Evolutionary conservation across 768 basidiomycete species (phyloP), one percentile per base, ranked within the genome.

Genomic region (Termitomyces bulborhizus): DNA sequence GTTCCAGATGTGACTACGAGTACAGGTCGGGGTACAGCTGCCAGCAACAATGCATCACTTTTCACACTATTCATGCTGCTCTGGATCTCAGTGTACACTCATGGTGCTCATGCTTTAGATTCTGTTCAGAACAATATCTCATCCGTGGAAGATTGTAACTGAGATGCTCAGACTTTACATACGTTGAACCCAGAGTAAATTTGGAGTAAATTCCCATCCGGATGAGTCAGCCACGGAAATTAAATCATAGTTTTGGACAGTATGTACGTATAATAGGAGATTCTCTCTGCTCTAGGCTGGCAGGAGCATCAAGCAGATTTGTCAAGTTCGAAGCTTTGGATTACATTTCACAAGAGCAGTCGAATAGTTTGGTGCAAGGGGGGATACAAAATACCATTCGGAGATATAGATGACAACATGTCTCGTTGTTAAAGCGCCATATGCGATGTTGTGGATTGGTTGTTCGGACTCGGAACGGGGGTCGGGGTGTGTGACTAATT

Each of bases 401-500:
- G 15, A 37, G 5, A 37, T 6, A 37, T 37, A 15, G 9, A 40
- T 13, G 34, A 15, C 41, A 12, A 24, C n/a, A n/a, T 13, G 21
- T n/a, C 41, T 31, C n/a, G 27, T 13, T 27, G 8, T 27, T 15
- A 1, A 32, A 32, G 44, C 24, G 24, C 43, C 43, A 26, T 26
- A 26, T n/a, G 8, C 27, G 15, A n/a, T 24, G 18, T 32, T 37
- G 26, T 36, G 34, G 37, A 26, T 27, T 13, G 18, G 26, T 34
- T 4, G 43, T 29, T 18, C 46, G 52, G 55, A 42, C 13, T 37
- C 36, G 36, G 15, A 37, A 37, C 40, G 51, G 46, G 54, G 46
- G 21, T 56, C 53, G 45, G 48, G 51, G 18, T 39, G 37, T 24
- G 57, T 58, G 51, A 57, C 60, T 50, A 53, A 46, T 5, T 40